Conservation (phyloP, 352 stramenopile species). For the Pythium pectinolyticum region DNA sequence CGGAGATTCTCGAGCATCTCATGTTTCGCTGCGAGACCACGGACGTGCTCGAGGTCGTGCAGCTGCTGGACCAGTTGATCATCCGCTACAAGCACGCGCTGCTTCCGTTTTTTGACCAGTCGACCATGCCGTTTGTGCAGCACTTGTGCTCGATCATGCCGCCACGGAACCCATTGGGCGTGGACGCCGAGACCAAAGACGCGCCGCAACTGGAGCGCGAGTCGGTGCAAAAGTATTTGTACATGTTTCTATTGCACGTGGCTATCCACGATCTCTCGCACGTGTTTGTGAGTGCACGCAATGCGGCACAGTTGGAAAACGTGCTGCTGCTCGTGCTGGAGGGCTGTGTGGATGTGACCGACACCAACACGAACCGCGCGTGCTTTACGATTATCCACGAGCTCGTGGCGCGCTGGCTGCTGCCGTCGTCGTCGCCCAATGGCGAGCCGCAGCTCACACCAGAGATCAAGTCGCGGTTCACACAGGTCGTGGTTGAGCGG, state of each 20-base stretch:
- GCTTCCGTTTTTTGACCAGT: constrained; percentile 66
- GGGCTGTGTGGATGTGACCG: constrained; percentile 60
- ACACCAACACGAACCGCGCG: constrained; percentile 73
- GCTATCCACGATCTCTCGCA: constrained; percentile 64
- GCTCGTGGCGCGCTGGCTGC: constrained; percentile 61
- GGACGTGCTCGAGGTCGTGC: constrained; percentile 81
- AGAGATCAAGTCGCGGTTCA: constrained; percentile 50
- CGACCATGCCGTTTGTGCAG: constrained; percentile 66
- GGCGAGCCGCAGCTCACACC: constrained; percentile 29
- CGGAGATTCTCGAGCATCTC: constrained; percentile 53
- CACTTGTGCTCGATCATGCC: constrained; percentile 73
- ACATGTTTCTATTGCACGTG: constrained; percentile 77
- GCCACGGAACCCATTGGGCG: constrained; percentile 39
- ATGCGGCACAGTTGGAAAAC: constrained; percentile 61
- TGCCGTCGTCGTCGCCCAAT: constrained; percentile 34
- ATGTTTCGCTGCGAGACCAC: constrained; percentile 62
- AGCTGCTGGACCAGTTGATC: constrained; percentile 84
- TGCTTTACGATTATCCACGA: constrained; percentile 78
- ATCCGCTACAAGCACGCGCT: constrained; percentile 82
- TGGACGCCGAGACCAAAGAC: constrained; percentile 68
- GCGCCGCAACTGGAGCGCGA: constrained; percentile 74
- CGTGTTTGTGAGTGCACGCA: constrained; percentile 68
- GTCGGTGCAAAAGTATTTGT: constrained; percentile 79
- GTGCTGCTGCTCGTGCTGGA: constrained; percentile 71
- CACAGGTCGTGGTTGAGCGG: constrained; percentile 60